Base-by-base conservation (phyloP, 2,329 filamentous ascomycete species). In the Xylaria sp. region DNA sequence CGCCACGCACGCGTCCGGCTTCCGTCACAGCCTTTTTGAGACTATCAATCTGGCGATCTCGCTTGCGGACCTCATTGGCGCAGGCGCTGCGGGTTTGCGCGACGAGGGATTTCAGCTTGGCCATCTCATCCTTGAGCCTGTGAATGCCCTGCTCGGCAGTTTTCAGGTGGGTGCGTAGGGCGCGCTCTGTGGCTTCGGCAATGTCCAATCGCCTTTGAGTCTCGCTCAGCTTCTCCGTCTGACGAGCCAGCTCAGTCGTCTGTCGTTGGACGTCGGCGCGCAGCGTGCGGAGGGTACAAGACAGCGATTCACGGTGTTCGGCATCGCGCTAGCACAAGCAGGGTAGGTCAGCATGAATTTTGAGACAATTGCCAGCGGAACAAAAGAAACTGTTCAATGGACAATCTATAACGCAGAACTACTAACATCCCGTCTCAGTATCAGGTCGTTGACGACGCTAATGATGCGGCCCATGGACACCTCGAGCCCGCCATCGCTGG, bases 371-470 rank as follows among this genome's bases (percentile, higher is more conserved):
- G 23, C 23, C 23, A 5, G 23, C 23, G 0, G 23, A 30, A 23
- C 4, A 30, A 30, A 30, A 30, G 23, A 30, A 4, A 30, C 4
- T 30, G 23, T 30, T 30, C 23, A 30, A 30, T 30, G 23, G 23
- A 30, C 23, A 30, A 30, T 30, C 23, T 30, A 30, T 30, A 30
- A 30, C 23, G 2, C 9, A 11, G 11, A 19, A 52, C 58, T 56
- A 79, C 86, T 68, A 79, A 96, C 91, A 73, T 99, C 94, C 79
- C 92, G 85, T 66, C 92, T 85, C 61, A 97, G 74, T 60, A 99
- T 91, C 67, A 99, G 76, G 72, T 99, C 94, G 74, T 99, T 96
- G 53, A 99, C 86, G 23, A 99, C 82, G 71, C 93, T 90, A 76
- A 99, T 96, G 68, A 97, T 87, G 66, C 86, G 85, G 18, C 89